Evolutionary conservation across 2,329 filamentous ascomycete species (phyloP).

Genomic region (Penicillium nordicum): DNA sequence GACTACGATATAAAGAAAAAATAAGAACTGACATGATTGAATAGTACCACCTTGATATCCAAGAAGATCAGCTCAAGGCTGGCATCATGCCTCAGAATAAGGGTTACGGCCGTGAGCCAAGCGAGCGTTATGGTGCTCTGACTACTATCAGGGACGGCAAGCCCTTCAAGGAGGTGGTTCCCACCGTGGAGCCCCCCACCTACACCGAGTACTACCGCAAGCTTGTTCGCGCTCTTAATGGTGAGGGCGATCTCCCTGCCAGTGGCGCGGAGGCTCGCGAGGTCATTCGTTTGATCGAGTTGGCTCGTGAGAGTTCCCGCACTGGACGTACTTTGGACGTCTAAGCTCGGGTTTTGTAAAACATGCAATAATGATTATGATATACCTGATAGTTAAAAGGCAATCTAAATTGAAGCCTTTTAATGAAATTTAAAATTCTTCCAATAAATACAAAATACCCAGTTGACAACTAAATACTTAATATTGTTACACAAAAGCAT

Average conservation of each 20-base stretch:
- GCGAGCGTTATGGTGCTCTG: conserved; percentile 56
- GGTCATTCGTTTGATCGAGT: conserved; percentile 56
- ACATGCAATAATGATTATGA: conserved; percentile 16
- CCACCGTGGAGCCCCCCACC: conserved; percentile 63
- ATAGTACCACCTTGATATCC: conserved; percentile 61
- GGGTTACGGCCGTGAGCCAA: conserved; percentile 63
- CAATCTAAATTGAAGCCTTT: neutral
- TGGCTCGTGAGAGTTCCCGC: conserved; percentile 53
- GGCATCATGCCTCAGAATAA: conserved; percentile 61
- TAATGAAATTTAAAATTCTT: neutral
- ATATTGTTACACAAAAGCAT: neutral
- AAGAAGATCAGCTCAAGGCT: conserved; percentile 69
- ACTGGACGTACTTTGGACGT: conserved; percentile 49
- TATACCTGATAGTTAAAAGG: conserved; percentile 4
- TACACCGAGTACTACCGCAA: conserved; percentile 65
- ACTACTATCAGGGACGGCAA: conserved; percentile 55
- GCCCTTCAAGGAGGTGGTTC: conserved; percentile 50
- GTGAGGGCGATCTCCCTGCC: conserved; percentile 53
- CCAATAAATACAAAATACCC: neutral
- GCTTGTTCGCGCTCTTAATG: conserved; percentile 52
- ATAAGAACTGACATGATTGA: neutral
- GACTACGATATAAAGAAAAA: neutral
- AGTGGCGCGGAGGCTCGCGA: conserved; percentile 52
- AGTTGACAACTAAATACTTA: neutral
- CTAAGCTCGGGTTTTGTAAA: conserved; percentile 14